phyloP scores from a whole-genome alignment of 768 basidiomycete genomes.

The Mycena leptocephala region DNA sequence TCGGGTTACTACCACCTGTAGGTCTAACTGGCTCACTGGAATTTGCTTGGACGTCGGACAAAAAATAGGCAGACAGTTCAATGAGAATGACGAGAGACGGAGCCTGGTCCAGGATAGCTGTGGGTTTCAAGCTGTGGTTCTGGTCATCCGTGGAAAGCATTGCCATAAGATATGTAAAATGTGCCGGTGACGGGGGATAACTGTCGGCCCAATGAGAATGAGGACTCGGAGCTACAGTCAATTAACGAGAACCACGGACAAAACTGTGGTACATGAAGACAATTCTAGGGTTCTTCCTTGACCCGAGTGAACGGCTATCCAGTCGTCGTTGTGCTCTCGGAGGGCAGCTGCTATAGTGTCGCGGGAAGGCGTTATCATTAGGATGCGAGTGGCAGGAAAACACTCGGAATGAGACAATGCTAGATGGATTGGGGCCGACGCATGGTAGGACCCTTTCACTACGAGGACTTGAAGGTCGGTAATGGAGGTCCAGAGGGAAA shows the following conservation, averaged over 20 bases:
- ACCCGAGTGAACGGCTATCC: slow-evolving; percentile 63
- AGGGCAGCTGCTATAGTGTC: slow-evolving; percentile 60
- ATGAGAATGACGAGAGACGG: slow-evolving; percentile 74
- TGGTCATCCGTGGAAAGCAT: slow-evolving; percentile 46
- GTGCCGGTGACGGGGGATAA: slow-evolving; percentile 75
- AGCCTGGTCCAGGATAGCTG: slow-evolving; percentile 46
- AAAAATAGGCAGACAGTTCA: slow-evolving; percentile 74
- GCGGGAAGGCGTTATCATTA: slow-evolving; percentile 73
- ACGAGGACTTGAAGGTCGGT: slow-evolving; percentile 76
- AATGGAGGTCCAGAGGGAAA: slow-evolving; percentile 63
- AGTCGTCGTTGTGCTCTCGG: slow-evolving; percentile 66
- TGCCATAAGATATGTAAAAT: slow-evolving; percentile 69
- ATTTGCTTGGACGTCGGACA: slow-evolving; percentile 39
- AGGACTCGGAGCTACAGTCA: not conserved
- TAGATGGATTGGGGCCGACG: slow-evolving; percentile 82
- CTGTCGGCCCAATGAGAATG: slow-evolving; percentile 52
- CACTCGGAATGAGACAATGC: slow-evolving; percentile 65
- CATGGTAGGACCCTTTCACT: slow-evolving; percentile 73
- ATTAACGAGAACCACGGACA: slow-evolving; percentile 61
- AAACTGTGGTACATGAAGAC: slow-evolving; percentile 64
- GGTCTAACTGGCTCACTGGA: slow-evolving; percentile 38
- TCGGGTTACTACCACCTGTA: not conserved
- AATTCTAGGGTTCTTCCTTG: slow-evolving; percentile 54
- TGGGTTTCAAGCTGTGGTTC: slow-evolving; percentile 39
- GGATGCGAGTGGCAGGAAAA: slow-evolving; percentile 48